phyloP scores from a whole-genome alignment of 495 filamentous ascomycete genomes.

The Penicillium goetzii region DNA sequence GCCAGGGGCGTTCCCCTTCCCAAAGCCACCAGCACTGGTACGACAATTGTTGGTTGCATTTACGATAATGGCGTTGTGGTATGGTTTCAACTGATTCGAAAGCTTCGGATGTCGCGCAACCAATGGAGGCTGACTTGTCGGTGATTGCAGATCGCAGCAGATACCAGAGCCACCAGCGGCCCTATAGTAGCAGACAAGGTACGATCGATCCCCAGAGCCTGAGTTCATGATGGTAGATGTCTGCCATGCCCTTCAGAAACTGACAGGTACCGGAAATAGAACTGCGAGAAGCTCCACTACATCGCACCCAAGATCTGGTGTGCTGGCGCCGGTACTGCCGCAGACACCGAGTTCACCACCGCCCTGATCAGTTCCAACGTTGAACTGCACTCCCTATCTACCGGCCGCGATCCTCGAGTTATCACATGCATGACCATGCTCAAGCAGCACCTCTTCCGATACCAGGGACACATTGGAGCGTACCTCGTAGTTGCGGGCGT shows the following conservation, averaged over 20 bases:
- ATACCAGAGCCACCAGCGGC: conserved; percentile 96
- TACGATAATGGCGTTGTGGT: conserved; percentile 96
- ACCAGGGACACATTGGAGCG: conserved; percentile 97
- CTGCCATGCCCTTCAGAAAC: background rate
- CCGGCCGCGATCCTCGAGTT: conserved; percentile 93
- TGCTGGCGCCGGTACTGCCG: conserved; percentile 95
- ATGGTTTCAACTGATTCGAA: conserved; percentile 34
- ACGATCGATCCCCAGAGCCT: conserved; percentile 15
- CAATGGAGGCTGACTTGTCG: conserved; percentile 22
- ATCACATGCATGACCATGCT: conserved; percentile 99
- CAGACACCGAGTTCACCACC: conserved; percentile 99
- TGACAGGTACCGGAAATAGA: conserved; percentile 50
- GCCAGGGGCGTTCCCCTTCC: conserved; percentile 90
- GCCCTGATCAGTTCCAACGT: conserved; percentile 97
- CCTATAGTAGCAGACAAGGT: conserved; percentile 99
- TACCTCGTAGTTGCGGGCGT: conserved; percentile 98
- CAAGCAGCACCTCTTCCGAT: conserved; percentile 98
- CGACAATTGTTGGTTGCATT: conserved; percentile 98
- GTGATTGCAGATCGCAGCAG: conserved; percentile 78
- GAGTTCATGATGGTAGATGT: background rate
- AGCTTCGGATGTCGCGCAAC: background rate
- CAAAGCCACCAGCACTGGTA: conserved; percentile 98
- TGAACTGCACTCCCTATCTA: conserved; percentile 93
- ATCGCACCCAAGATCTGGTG: conserved; percentile 99
- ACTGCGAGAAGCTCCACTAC: conserved; percentile 99